Percentiles rank a stretch among this genome's conserved stretches.
Evolutionary conservation across 495 filamentous ascomycete genomes (phyloP).

Genomic region (Neurospora tetrasperma): DNA sequence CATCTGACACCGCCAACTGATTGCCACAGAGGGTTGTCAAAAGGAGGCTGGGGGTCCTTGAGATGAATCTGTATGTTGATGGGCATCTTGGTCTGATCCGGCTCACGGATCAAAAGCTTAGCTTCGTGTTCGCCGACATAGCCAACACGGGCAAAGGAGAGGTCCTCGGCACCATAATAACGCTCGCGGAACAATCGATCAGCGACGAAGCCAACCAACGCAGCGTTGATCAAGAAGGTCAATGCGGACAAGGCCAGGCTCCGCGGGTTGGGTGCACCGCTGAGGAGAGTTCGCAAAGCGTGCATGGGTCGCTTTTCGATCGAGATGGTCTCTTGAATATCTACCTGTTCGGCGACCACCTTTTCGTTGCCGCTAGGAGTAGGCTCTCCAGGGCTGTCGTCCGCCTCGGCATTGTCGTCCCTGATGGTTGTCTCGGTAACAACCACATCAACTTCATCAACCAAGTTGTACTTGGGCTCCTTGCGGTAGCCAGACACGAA

Average conservation of each 20-base stretch:
- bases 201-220: constrained; percentile 51
- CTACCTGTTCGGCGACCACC: constrained; percentile 36
- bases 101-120: constrained; percentile 75
- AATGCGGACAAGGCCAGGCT: constrained; percentile 44
- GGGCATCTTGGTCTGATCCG: constrained; percentile 61
- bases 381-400: constrained; percentile 7
- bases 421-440: constrained; percentile 41
- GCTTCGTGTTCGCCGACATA: constrained; percentile 76
- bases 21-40: constrained; percentile 50
- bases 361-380: neutral
- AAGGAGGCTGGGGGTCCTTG: constrained; percentile 35
- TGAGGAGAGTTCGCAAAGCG: constrained; percentile 53
- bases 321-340: constrained; percentile 42
- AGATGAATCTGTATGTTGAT: constrained; percentile 51
- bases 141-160: constrained; percentile 75
- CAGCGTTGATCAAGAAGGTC: constrained; percentile 60
- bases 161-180: constrained; percentile 57
- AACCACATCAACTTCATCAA: constrained; percentile 52
- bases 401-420: constrained; percentile 18
- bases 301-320: constrained; percentile 28
- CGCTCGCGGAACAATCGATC: constrained; percentile 67
- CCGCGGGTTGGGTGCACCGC: constrained; percentile 64
- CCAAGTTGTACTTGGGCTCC: constrained; percentile 47
- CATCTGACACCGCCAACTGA: constrained; percentile 50
- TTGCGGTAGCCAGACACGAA: constrained; percentile 49